Evolutionary conservation across 129 eudicot genomes (phyloP), one percentile per base, ranked within the genome.

Genomic region (Mikania micrantha): DNA sequence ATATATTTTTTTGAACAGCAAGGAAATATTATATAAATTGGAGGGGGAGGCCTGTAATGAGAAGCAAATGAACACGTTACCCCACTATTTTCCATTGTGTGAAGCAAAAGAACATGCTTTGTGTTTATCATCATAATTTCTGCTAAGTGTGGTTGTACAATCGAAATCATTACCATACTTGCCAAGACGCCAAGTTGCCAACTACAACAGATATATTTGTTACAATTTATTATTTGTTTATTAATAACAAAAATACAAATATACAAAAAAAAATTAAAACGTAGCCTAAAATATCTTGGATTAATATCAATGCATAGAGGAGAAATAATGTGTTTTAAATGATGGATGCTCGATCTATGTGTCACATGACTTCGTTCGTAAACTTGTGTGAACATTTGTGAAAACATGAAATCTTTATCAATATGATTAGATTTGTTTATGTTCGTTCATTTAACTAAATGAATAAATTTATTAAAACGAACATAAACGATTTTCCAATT

Each of bases 71-170:
- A 56, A 29, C 59, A 64, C 34, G 22, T 0, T 57, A 41, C 74
- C 79, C 79, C 79, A 75, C 74, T 44, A 69, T 57, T 75, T 74
- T 75, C 41, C 28, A 56, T 41, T 45, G 5, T 15, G 16, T 40
- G 73, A 67, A 66, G 79, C 79, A 75, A 44, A 75, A 75, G 61
- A 75, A 75, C 79, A 67, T 75, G 69, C 69, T 68, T 67, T 62
- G 47, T 75, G 74, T 62, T 66, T 75, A 72, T 72, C 74, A 21
- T 57, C 74, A 70, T 70, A 17, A 27, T 56, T 40, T 56, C 68
- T 22, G 60, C 34, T 71, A 60, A 71, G 69, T 60, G 69, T 44
- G 19, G 70, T 65, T 58, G 40, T n/a, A 29, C 39, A 58, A 24
- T 66, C 68, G n/a, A 44, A 59, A 67, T 67, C 69, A 75, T 75